Evolutionary conservation across 768 basidiomycete species (phyloP).

Genomic region (Lactarius deliciosus): DNA sequence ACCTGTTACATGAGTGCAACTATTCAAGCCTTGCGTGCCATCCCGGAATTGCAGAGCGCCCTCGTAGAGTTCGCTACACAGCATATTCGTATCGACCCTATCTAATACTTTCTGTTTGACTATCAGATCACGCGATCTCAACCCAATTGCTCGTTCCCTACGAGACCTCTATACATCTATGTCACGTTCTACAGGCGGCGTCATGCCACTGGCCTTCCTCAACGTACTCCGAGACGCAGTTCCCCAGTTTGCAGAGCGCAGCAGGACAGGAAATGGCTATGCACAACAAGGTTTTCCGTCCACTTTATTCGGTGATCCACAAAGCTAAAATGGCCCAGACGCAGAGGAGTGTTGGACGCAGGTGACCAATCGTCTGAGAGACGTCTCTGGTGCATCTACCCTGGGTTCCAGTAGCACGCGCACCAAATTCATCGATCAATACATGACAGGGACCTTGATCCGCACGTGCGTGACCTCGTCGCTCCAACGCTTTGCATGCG

Average conservation of each 20-base stretch:
- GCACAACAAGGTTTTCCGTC: constrained; percentile 69
- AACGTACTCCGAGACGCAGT: constrained; percentile 68
- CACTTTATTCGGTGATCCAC: background rate
- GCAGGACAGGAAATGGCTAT: constrained; percentile 43
- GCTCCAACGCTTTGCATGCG: constrained; percentile 3
- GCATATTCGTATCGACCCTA: background rate
- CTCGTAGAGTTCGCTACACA: constrained; percentile 53
- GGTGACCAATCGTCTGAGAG: constrained; percentile 68
- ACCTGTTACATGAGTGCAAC: constrained; percentile 99
- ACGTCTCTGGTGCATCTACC: constrained; percentile 52
- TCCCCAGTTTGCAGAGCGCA: constrained; percentile 87
- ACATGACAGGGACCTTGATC: constrained; percentile 73
- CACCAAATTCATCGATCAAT: constrained; percentile 68
- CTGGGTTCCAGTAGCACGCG: constrained; percentile 36
- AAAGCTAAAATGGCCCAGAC: constrained; percentile 40
- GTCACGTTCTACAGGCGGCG: constrained; percentile 70
- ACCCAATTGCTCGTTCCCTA: constrained; percentile 47
- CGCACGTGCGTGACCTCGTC: constrained; percentile 51
- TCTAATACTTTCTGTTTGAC: background rate
- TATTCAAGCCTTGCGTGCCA: constrained; percentile 87
- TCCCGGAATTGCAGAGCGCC: constrained; percentile 83
- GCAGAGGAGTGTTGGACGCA: constrained; percentile 89
- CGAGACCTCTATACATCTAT: constrained; percentile 72
- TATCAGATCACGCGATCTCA: constrained; percentile 24
- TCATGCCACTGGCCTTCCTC: constrained; percentile 71